Conservation (phyloP, 2,329 filamentous ascomycete genomes). For the Monosporascus ibericus region DNA sequence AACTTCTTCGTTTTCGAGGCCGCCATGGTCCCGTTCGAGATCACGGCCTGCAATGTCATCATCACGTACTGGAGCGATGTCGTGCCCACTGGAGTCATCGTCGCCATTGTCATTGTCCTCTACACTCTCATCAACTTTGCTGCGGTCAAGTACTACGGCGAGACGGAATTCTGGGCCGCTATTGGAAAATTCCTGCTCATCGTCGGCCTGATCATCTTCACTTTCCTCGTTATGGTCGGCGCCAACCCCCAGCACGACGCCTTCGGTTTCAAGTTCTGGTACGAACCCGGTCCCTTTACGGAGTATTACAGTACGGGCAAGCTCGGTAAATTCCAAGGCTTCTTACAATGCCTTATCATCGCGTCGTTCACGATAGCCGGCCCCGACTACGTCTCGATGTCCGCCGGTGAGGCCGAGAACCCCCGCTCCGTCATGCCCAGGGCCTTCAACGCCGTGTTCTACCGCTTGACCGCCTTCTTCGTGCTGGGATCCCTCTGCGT, state of each 20-base stretch:
- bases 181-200: constrained; percentile 68
- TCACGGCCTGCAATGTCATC: constrained; percentile 59
- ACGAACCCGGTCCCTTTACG: constrained; percentile 63
- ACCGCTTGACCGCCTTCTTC: constrained; percentile 70
- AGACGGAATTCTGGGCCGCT: constrained; percentile 71
- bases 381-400: constrained; percentile 54
- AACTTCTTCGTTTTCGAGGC: constrained; percentile 71
- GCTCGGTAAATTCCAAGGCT: constrained; percentile 69
- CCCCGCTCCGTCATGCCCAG: constrained; percentile 64
- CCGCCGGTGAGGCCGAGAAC: constrained; percentile 65
- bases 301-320: constrained; percentile 57
- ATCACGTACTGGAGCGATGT: constrained; percentile 58
- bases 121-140: constrained; percentile 60
- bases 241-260: constrained; percentile 68
- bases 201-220: constrained; percentile 66
- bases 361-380: constrained; percentile 61
- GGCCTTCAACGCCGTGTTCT: constrained; percentile 75
- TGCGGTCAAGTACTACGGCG: constrained; percentile 68
- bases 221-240: constrained; percentile 77
- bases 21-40: constrained; percentile 60
- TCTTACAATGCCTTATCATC: constrained; percentile 67
- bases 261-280: constrained; percentile 67
- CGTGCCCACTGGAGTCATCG: constrained; percentile 54
- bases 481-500: constrained; percentile 67
- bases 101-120: constrained; percentile 51